These are phyloP conservation scores for Xerocomus spinulosus DNA, from an alignment of 768 basidiomycete species.

Conservation along the genomic window DNA sequence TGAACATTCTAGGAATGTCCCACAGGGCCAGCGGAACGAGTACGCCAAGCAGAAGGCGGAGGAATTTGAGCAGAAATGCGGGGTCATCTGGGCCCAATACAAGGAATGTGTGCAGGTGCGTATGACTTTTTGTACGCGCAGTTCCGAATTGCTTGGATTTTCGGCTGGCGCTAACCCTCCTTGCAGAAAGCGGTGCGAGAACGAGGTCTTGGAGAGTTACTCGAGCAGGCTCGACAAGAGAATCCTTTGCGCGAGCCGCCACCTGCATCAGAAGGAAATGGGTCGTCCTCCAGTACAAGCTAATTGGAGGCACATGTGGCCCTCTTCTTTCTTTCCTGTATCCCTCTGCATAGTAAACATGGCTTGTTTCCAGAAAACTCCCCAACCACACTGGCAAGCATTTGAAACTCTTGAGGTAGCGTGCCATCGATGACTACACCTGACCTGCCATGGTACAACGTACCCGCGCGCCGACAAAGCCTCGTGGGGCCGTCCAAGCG, in stretches of 20 bases:
- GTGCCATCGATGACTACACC: too few species aligned
- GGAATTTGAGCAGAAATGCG: constrained; percentile 85
- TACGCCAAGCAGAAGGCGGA: constrained; percentile 77
- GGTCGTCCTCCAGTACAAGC: constrained; percentile 12
- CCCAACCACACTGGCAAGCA: too few species aligned
- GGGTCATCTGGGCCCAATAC: constrained; percentile 77
- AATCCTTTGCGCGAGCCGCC: constrained; percentile 67
- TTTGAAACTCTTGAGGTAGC: too few species aligned
- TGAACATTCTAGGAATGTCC: constrained; percentile 34
- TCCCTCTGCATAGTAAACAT: neutral
- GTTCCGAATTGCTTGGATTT: neutral
- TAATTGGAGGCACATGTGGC: constrained; percentile 1
- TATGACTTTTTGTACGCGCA: neutral
- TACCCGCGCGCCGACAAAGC: too few species aligned
- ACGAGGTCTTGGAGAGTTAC: constrained; percentile 67
- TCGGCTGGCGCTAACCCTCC: neutral
- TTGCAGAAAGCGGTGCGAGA: constrained; percentile 73
- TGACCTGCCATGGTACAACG: too few species aligned
- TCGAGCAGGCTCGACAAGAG: constrained; percentile 77
- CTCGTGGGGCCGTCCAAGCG: neutral
- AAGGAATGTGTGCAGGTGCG: constrained; percentile 78
- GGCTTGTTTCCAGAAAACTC: neutral
- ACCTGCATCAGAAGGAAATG: constrained; percentile 16
- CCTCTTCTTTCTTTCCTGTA: neutral
- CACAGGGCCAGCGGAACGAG: constrained; percentile 45